Conservation (phyloP, 805 yeast species). For the Saccharomyces eubayanus region DNA sequence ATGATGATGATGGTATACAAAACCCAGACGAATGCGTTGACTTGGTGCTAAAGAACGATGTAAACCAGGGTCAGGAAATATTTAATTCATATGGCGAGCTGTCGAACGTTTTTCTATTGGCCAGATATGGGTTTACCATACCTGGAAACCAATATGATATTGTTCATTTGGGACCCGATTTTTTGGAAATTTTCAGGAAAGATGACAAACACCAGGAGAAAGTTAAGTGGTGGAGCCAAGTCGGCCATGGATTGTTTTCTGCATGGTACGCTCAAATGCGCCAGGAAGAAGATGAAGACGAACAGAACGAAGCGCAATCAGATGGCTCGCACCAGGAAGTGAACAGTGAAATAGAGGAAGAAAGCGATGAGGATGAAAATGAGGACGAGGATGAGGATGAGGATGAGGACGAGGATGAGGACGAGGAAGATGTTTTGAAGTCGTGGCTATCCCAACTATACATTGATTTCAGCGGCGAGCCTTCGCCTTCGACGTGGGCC, state of each 20-base stretch:
- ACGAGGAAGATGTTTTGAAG: conserved; percentile 18
- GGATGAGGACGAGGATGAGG: conserved; percentile 12
- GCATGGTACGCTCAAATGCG: conserved; percentile 13
- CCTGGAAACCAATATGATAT: conserved; percentile 47
- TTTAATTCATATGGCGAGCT: conserved; percentile 80
- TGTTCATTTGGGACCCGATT: conserved; percentile 42
- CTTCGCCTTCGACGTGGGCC: conserved; percentile 39
- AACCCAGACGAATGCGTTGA: conserved; percentile 58
- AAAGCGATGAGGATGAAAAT: conserved; percentile 18
- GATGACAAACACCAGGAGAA: conserved; percentile 10
- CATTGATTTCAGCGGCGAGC: conserved; percentile 36
- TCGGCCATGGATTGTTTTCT: conserved; percentile 11
- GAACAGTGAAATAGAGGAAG: conserved; percentile 11
- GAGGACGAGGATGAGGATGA: conserved; percentile 11
- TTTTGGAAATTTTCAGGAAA: conserved; percentile 9
- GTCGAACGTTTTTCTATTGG: conserved; percentile 54
- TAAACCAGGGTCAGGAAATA: conserved; percentile 49
- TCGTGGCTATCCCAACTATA: conserved; percentile 40
- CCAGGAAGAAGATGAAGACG: conserved; percentile 8
- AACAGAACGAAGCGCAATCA: conserved; percentile 3
- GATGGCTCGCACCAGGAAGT: conserved; percentile 1
- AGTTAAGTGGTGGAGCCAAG: conserved; percentile 20
- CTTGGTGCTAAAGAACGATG: conserved; percentile 41
- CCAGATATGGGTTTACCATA: conserved; percentile 72
- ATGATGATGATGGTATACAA: conserved; percentile 20